Percentiles rank a stretch among this genome's conserved stretches.
Conservation (phyloP, 257 asterid genomes). For the Solanum piurae region DNA sequence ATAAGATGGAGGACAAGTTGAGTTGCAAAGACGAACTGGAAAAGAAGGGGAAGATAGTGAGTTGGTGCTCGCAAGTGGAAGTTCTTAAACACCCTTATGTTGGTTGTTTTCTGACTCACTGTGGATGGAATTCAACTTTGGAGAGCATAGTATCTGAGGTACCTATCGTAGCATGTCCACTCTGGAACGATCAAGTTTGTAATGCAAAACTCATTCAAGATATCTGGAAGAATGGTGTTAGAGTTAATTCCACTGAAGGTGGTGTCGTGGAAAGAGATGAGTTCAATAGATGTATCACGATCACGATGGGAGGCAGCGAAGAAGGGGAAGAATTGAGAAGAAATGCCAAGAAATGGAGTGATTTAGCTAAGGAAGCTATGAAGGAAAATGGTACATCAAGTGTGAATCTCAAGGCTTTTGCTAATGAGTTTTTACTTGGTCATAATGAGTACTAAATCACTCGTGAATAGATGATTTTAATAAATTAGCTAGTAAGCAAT, state of each 20-base stretch:
- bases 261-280: constrained; percentile 17
- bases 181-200: constrained; percentile 37
- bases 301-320: constrained; percentile 14
- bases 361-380: too few species aligned
- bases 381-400: too few species aligned
- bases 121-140: constrained; percentile 45
- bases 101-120: not conserved
- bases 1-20: not conserved
- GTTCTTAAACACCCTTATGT: constrained; percentile 10
- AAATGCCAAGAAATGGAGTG: too few species aligned
- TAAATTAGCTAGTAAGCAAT: not conserved
- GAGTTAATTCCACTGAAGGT: not conserved
- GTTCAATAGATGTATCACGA: constrained; percentile 19
- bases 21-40: constrained; percentile 7
- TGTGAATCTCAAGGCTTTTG: too few species aligned
- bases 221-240: not conserved
- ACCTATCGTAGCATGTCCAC: constrained; percentile 31
- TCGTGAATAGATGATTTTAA: too few species aligned
- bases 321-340: not conserved
- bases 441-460: too few species aligned
- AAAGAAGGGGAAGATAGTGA: constrained; percentile 10
- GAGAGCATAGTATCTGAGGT: constrained; percentile 34
- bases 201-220: constrained; percentile 37
- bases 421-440: too few species aligned
- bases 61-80: constrained; percentile 19